A percentile compares a stretch with the other conserved stretches of the same genome.
Evolutionary conservation across 2,329 filamentous ascomycete species (phyloP).

Genomic region (Fusarium pseudocircinatum): DNA sequence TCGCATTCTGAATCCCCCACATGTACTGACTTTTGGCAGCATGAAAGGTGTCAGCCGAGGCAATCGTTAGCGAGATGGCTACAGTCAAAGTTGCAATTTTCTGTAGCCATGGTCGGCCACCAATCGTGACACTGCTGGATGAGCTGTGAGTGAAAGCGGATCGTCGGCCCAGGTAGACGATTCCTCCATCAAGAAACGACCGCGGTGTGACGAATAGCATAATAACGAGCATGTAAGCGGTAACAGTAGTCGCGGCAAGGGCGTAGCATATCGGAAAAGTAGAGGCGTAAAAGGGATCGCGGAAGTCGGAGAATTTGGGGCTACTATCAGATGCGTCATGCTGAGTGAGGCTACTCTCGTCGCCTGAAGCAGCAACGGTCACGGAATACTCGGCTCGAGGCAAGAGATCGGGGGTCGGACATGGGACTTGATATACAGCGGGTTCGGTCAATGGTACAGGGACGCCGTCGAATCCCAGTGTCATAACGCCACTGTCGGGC

Average conservation of each 20-base stretch:
- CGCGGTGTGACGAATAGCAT: slow-evolving; percentile 96
- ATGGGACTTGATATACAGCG: slow-evolving; percentile 62
- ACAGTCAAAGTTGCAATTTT: slow-evolving; percentile 80
- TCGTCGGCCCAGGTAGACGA: slow-evolving; percentile 80
- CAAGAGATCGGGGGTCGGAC: slow-evolving; percentile 38
- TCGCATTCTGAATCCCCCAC: slow-evolving; percentile 81
- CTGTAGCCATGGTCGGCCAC: slow-evolving; percentile 92
- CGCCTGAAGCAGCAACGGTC: slow-evolving; percentile 51
- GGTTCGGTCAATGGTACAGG: slow-evolving; percentile 67
- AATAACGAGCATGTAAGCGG: slow-evolving; percentile 90
- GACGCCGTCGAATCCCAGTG: slow-evolving; percentile 60
- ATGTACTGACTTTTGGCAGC: slow-evolving; percentile 86
- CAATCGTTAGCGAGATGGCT: slow-evolving; percentile 89
- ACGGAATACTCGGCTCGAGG: slow-evolving; percentile 42
- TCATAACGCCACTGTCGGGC: slow-evolving; percentile 57
- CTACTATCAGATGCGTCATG: slow-evolving; percentile 45
- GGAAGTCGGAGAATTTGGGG: slow-evolving; percentile 68
- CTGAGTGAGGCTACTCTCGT: slow-evolving; percentile 48
- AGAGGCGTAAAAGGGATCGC: slow-evolving; percentile 92
- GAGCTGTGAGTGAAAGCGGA: slow-evolving; percentile 89
- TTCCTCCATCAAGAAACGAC: slow-evolving; percentile 87
- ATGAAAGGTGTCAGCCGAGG: slow-evolving; percentile 88
- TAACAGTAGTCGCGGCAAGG: slow-evolving; percentile 88
- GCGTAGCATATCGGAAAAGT: slow-evolving; percentile 94
- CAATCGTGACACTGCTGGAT: slow-evolving; percentile 82